Conservation (phyloP, 148 eudicot genomes). For the Vaccinium corymbosum region DNA sequence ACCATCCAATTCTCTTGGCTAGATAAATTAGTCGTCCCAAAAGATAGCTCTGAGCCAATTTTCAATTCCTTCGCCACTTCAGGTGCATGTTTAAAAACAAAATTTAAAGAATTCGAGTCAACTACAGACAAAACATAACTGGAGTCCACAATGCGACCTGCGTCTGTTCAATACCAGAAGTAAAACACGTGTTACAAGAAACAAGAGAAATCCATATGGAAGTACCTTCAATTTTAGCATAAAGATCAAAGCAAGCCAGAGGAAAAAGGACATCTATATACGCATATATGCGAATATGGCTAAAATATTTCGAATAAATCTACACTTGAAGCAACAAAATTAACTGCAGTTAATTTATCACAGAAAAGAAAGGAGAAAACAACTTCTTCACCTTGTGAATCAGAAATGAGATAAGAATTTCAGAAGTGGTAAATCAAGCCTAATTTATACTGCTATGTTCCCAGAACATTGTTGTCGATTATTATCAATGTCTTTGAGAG, state of each 20-base stretch:
- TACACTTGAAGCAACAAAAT: not conserved
- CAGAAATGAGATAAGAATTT: not conserved
- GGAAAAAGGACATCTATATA: not conserved
- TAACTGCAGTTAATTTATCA: not conserved
- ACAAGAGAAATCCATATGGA: not conserved
- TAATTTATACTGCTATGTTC: not conserved
- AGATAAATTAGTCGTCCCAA: slow-evolving; percentile 36
- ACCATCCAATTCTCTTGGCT: slow-evolving; percentile 71
- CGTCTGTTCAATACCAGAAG: slow-evolving; percentile 49
- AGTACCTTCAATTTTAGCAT: not conserved
- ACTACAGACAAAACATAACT: slow-evolving; percentile 76
- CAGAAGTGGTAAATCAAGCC: not conserved
- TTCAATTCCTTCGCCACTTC: slow-evolving; percentile 59
- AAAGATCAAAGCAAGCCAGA: not conserved
- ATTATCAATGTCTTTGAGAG: not conserved
- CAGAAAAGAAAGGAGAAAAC: not conserved
- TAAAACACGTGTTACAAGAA: slow-evolving; percentile 12
- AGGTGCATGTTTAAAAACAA: slow-evolving; percentile 84
- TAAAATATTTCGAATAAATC: slow-evolving; percentile 2
- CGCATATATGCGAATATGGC: not conserved
- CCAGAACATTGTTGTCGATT: not conserved
- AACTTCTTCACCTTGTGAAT: not conserved
- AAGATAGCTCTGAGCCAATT: slow-evolving; percentile 43
- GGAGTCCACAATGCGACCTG: slow-evolving; percentile 47
- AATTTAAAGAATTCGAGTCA: slow-evolving; percentile 77